phyloP scores from a whole-genome alignment of 2,329 filamentous ascomycete genomes.

The Ophiostoma sp. region DNA sequence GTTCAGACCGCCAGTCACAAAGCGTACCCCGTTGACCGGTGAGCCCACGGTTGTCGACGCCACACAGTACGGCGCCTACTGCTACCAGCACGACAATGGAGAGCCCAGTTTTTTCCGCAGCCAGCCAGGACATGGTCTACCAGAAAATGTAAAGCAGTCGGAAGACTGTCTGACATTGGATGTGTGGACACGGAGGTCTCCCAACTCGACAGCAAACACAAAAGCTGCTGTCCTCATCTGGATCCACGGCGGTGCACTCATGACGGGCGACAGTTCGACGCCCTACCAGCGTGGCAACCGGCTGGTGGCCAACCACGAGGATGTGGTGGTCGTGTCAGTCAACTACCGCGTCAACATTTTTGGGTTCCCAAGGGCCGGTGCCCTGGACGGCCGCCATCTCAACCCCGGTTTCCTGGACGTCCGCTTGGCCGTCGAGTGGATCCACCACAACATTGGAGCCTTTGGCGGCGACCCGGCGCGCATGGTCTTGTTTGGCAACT shows the following conservation, averaged over 20 bases:
- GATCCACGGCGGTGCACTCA: constrained; percentile 24
- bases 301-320: constrained; percentile 43
- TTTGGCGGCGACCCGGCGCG: constrained; percentile 38
- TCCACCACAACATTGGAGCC: constrained; percentile 45
- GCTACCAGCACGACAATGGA: constrained; percentile 11
- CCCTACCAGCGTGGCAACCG: constrained; percentile 44
- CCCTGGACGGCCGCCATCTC: constrained; percentile 27
- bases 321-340: constrained; percentile 48
- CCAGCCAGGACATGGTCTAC: background rate
- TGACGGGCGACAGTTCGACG: constrained; percentile 34
- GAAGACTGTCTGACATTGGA: constrained; percentile 16
- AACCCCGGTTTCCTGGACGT: constrained; percentile 53
- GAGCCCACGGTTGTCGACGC: background rate
- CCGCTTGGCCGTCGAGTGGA: constrained; percentile 51
- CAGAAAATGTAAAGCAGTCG: background rate
- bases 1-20: constrained; percentile 30
- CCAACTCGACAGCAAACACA: background rate
- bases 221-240: background rate
- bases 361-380: constrained; percentile 42
- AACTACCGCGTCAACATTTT: constrained; percentile 49
- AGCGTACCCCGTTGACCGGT: constrained; percentile 21
- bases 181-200: background rate
- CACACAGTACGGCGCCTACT: no score
- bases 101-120: background rate
- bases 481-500: constrained; percentile 10